Evolutionary conservation across 2,329 filamentous ascomycete species (phyloP), one percentile per base, ranked within the genome.

Genomic region (Nigrospora osmanthi): DNA sequence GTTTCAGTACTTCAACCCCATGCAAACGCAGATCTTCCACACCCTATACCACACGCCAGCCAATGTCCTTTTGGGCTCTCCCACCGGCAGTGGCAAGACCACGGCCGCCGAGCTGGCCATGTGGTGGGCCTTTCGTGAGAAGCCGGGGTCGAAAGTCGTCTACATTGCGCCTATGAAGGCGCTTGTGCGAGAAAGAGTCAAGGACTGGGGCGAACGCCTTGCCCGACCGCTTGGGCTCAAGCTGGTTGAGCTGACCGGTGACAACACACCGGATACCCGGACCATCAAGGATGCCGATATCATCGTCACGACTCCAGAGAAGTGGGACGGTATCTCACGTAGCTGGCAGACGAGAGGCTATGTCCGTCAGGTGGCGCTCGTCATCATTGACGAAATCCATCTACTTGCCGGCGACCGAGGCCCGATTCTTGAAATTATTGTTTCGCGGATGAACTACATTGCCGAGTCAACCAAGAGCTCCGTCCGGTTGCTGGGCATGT

Each of bases 91-190:
- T 73, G 93, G 93, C 47, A 98, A 98, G 72, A 98, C 94, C 1
- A 87, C 98, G 35, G 93, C 94, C 15, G 89, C 87, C 40, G 93
- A 98, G 61, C 69, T 98, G 49, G 90, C 94, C 23, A 97, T 98
- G 91, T 98, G 94, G 94, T 96, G 90, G 89, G 91, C 93, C 3
- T 97, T 98, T 68, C 82, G 90, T 13, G 90, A 96, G 61, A 85
- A 85, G 42, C 93, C 93, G 1, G 89, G 90, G 4, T 95, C 89
- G 4, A 98, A 98, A 68, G 90, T 98, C 2, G 93, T 98, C 12
- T 98, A 98, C 63, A 97, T 98, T 60, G 93, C 93, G 2, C 94
- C 94, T 0, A 98, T 98, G 94, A 98, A 98, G 66, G 94, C 94
- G 0, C 81, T 98, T 31, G 93, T 98, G 16, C 87, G 93, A 3